Conservation (phyloP, 129 eudicot species). For the Flaveria brownii region DNA sequence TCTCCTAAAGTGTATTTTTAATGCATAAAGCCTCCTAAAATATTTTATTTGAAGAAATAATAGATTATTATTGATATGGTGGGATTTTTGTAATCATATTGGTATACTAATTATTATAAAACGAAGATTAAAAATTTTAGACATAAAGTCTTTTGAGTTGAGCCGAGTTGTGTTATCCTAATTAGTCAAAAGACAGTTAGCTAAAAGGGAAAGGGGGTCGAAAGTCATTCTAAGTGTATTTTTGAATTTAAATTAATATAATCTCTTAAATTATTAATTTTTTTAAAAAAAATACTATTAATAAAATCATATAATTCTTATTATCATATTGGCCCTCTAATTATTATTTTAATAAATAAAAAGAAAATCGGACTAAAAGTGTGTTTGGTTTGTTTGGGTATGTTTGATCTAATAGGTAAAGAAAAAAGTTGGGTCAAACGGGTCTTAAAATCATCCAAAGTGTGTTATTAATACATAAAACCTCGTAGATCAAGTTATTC, state of each 20-base stretch:
- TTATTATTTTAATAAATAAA: neutral
- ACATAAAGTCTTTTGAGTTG: neutral
- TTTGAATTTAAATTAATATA: neutral
- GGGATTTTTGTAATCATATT: neutral
- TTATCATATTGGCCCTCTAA: neutral
- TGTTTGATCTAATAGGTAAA: neutral
- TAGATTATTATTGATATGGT: neutral
- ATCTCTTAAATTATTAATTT: neutral
- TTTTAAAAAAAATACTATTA: neutral
- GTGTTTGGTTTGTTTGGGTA: neutral
- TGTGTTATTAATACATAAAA: neutral
- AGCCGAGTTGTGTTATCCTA: neutral
- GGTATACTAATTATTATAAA: neutral
- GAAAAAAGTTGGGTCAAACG: too few species aligned
- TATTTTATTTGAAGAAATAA: neutral
- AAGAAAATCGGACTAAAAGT: too few species aligned
- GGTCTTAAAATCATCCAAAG: neutral
- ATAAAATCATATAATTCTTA: neutral
- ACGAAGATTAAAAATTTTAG: neutral
- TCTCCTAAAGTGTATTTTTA: neutral
- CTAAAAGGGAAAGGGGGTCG: neutral
- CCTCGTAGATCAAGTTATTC: too few species aligned
- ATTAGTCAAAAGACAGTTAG: neutral
- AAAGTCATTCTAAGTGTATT: neutral
- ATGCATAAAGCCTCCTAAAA: neutral